Evolutionary conservation across 306 rosid species (phyloP).

Genomic region (Malus domestica): ASM211411v1 NC_041797.1:19330001-19330500

Average conservation of each 20-base stretch:
- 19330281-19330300: neutral
- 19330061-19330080: neutral
- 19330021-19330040: constrained; percentile 61
- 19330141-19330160: too few species aligned
- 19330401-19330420: too few species aligned
- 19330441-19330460: too few species aligned
- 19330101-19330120: too few species aligned
- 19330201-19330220: neutral
- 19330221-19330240: neutral
- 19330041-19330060: neutral
- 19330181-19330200: neutral
- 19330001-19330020: constrained; percentile 84
- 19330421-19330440: too few species aligned
- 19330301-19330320: neutral
- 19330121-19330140: too few species aligned
- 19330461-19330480: too few species aligned
- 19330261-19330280: too few species aligned
- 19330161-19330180: too few species aligned
- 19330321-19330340: neutral
- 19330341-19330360: neutral
- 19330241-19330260: too few species aligned
- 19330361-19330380: neutral
- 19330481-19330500: too few species aligned
- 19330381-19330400: neutral
- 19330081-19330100: neutral